phyloP scores from a whole-genome alignment of 1,284 basidiomycete genomes.

The Marasmius fiardii region DNA sequence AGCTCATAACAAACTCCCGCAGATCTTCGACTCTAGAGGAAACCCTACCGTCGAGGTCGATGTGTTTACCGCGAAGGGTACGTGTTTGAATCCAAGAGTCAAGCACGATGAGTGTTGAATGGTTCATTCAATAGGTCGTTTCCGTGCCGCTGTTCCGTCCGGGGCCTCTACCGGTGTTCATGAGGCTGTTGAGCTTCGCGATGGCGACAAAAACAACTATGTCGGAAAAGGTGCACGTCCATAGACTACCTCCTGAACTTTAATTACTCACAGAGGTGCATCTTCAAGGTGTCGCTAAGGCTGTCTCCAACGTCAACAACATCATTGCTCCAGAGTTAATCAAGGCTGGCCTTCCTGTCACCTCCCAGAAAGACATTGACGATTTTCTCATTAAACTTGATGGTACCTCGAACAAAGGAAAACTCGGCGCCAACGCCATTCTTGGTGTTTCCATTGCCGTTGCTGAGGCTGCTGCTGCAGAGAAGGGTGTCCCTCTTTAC shows the following conservation, averaged over 20 bases:
- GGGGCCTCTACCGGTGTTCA: conserved; percentile 98
- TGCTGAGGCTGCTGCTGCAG: conserved; percentile 89
- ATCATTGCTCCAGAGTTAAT: conserved; percentile 89
- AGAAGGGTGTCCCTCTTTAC: conserved; percentile 95
- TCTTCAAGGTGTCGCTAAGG: conserved; percentile 83
- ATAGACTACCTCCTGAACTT: conserved; percentile 12
- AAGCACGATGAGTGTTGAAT: conserved; percentile 7
- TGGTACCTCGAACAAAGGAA: conserved; percentile 98
- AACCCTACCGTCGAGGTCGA: conserved; percentile 98
- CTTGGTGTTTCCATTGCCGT: conserved; percentile 98
- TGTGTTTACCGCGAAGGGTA: conserved; percentile 82
- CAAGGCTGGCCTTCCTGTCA: conserved; percentile 84
- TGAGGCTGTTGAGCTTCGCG: conserved; percentile 98
- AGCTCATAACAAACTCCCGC: conserved; percentile 10
- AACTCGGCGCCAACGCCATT: conserved; percentile 99
- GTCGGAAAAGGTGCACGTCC: conserved; percentile 84
- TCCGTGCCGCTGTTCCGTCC: conserved; percentile 94
- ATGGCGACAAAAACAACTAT: conserved; percentile 91
- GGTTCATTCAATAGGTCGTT: conserved; percentile 68
- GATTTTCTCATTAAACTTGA: conserved; percentile 99
- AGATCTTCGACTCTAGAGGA: conserved; percentile 98
- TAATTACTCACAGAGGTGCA: conserved; percentile 13
- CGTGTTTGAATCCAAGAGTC: too few species aligned
- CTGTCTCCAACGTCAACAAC: conserved; percentile 94
- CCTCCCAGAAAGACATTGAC: conserved; percentile 94